Base-by-base conservation (phyloP, 2,329 filamentous ascomycete genomes). In the Microdochium trichocladiopsis region DNA sequence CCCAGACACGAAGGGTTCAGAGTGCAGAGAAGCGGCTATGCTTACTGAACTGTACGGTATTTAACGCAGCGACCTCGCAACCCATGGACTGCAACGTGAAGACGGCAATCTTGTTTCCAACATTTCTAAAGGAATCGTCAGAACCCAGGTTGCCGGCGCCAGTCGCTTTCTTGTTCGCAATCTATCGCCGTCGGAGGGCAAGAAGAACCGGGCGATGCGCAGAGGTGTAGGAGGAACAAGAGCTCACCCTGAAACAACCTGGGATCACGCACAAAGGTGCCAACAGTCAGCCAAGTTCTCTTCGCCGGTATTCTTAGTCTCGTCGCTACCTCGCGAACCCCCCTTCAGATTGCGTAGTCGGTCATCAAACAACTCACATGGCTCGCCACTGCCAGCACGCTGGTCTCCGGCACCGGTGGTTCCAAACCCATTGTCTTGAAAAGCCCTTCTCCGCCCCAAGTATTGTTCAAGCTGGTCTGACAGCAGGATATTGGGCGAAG, bases 11-110 rank as follows among this genome's bases (percentile, higher is more conserved):
- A n/a, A n/a, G n/a, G n/a, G n/a, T n/a, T n/a, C n/a, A n/a, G n/a
- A n/a, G n/a, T n/a, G n/a, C n/a, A n/a, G n/a, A n/a, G n/a, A n/a
- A n/a, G n/a, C n/a, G n/a, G 18, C 5, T 18, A 2, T 33, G 72
- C 86, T 69, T 75, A 96, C 93, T 97, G 74, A 96, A 99, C 63
- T 99, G 88, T 6, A 99, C 94, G 0, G 94, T 99, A 68, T 99
- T 96, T 62, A 99, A 79, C 2, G 91, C 90, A 9, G 91, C 88
- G 6, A 96, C 93, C 63, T 99, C 93, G 65, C 91, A 96, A 48
- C 94, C 94, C 50, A 99, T 74, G 1, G 88, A 87, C 69, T 99
- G 93, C 79, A 99, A 87, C 59, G 92, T 90, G 65, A 96, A 95
- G 1, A 91, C 91, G 43, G 92, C 92, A 77, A 99, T 96, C 63